Conservation (phyloP, 106 monocot species). For the Allium sativum region DNA sequence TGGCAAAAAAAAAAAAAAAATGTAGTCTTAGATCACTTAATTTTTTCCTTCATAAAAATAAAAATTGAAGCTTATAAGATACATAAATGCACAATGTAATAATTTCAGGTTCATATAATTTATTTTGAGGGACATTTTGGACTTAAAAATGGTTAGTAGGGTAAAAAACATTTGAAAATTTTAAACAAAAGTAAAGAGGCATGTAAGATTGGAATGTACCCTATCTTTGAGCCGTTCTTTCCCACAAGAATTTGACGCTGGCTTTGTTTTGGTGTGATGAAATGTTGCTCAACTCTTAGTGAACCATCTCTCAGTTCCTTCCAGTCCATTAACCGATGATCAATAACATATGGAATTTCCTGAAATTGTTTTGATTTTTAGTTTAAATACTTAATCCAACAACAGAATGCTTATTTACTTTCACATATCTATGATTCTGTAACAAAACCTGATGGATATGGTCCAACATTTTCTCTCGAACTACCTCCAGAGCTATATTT, state of each 20-base stretch:
- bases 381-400: not conserved
- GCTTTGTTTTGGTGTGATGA: conserved; percentile 69
- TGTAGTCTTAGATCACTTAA: too few species aligned
- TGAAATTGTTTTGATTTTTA: conserved; percentile 12
- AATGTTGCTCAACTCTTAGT: conserved; percentile 91
- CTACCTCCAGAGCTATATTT: conserved; percentile 85
- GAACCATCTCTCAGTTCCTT: conserved; percentile 91
- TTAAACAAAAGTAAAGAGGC: not conserved
- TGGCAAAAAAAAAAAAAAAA: too few species aligned
- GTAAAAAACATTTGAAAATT: not conserved
- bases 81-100: too few species aligned
- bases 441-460: conserved; percentile 85
- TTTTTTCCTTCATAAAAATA: too few species aligned
- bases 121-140: too few species aligned
- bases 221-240: conserved; percentile 95
- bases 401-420: too few species aligned
- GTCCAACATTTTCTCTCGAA: conserved; percentile 86
- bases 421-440: too few species aligned
- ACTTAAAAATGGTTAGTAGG: not conserved
- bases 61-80: too few species aligned
- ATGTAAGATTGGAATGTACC: conserved; percentile 31
- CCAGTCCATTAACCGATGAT: conserved; percentile 92
- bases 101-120: too few species aligned
- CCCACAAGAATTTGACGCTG: conserved; percentile 98
- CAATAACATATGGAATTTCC: conserved; percentile 98